Base-by-base conservation (phyloP, 2,329 filamentous ascomycete genomes). In the Diaporthe citrichinensis region DNA sequence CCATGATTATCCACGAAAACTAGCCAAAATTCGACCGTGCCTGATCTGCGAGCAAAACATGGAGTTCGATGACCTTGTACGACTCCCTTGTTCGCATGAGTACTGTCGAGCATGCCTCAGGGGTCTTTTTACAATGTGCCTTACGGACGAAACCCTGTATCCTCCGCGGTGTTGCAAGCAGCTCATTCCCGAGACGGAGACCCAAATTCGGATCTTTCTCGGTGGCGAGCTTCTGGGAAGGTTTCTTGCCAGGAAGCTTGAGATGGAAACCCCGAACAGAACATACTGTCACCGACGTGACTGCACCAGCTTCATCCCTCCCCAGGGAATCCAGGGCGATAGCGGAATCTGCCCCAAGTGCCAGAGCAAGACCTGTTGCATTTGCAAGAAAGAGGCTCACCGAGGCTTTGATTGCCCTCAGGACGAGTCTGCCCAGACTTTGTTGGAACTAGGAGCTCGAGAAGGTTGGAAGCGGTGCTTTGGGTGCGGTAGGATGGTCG, bases 381-480 rank as follows among this genome's bases (percentile, higher is more conserved):
- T 81, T 0, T 92, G 91, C 84, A 92, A 92, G 78, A 79, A 75
- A 0, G 72, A 74, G 1, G 78, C 80, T 0, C 90, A 92, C 74
- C 23, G 51, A 0, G 85, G 84, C 0, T 9, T 10, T 1, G 86
- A 89, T 28, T 92, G 90, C 76, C 86, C 87, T 0, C 62, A 85
- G 0, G 88, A 92, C 65, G 75, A 78, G 0, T 79, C 79, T 0
- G 75, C 86, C 0, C 81, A 87, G 67, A 78, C 85, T 49, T 73
- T 90, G 1, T 77, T 90, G 0, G 73, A 79, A 0, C 62, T 87
- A 0, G 89, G 88, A 0, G 74, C 77, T 0, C 75, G 83, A 4
- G 80, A 88, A 5, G 84, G 85, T 1, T 92, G 90, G 90, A 86
- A 89, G 79, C 82, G 86, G 2, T 92, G 90, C 75, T 80, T 79